These are phyloP conservation scores for Aureobasidium sp. DNA, from an alignment of 2,329 filamentous ascomycete genomes.

Conservation along the genomic window DNA sequence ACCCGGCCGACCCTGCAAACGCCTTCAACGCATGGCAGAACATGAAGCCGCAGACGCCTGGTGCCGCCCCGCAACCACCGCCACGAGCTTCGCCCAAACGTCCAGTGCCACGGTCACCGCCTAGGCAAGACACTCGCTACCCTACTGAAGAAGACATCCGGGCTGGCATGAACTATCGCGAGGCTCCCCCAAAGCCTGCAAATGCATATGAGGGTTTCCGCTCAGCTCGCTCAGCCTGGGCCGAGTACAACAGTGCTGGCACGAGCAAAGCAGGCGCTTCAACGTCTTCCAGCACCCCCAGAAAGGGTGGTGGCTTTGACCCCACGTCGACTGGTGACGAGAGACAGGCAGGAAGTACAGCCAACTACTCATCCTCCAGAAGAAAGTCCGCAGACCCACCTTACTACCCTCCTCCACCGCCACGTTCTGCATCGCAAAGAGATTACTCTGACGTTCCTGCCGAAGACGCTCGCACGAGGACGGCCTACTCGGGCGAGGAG, in stretches of 20 bases:
- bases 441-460: constrained; percentile 37
- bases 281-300: constrained; percentile 39
- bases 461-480: constrained; percentile 44
- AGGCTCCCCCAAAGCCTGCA: constrained; percentile 17
- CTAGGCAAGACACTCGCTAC: constrained; percentile 29
- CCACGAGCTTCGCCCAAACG: constrained; percentile 19
- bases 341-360: constrained; percentile 46
- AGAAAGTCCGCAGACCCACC: constrained; percentile 13
- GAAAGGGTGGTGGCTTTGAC: constrained; percentile 52
- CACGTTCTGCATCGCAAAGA: constrained; percentile 3
- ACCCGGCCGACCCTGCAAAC: constrained; percentile 36
- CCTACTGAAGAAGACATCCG: constrained; percentile 32
- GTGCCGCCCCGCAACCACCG: constrained; percentile 20
- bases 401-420: constrained; percentile 11
- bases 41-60: constrained; percentile 29
- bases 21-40: constrained; percentile 45
- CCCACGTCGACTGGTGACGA: constrained; percentile 55
- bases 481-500: constrained; percentile 48
- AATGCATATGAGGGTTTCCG: constrained; percentile 21
- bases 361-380: constrained; percentile 21
- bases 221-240: constrained; percentile 32
- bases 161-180: constrained; percentile 29
- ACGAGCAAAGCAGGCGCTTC: constrained; percentile 22
- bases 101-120: constrained; percentile 21
- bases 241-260: constrained; percentile 25